Evolutionary conservation across 2,329 filamentous ascomycete species (phyloP), one percentile per base, ranked within the genome.

Genomic region (Fusarium denticulatum): DNA sequence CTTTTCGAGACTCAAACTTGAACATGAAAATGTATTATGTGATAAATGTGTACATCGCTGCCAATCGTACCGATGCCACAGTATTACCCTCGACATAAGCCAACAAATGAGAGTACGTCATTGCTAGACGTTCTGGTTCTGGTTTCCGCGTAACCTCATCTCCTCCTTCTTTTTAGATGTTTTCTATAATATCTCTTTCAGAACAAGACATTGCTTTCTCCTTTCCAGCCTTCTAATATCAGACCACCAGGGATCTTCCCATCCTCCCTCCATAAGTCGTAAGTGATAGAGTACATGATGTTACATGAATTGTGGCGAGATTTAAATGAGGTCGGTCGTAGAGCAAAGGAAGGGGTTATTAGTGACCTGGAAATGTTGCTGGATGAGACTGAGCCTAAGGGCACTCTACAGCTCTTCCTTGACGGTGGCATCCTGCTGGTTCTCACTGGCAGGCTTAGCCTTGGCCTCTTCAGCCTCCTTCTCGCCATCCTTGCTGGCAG

Each of bases 381-480:
- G 42, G 20, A 28, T 30, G 36, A 24, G 42, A 39, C 24, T 28
- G 37, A 20, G 55, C 34, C 22, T 62, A 36, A 34, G 15, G 34
- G 28, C 26, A 49, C 43, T 64, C 78, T 79, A 84, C 60, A 83
- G 76, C 77, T 84, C 81, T 39, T 84, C 82, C 67, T 80, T 82
- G 52, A 75, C 79, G 20, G 85, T 88, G 34, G 90, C 89, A 78
- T 91, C 89, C 73, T 89, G 88, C 73, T 89, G 88, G 67, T 86
- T 86, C 75, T 92, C 90, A 75, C 89, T 91, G 5, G 88, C 90
- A 39, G 90, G 90, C 83, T 91, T 91, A 46, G 89, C 87, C 75
- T 86, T 83, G 73, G 83, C 84, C 73, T 84, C 84, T 77, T 89
- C 87, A 20, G 86, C 83, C 79, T 89, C 89, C 77, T 86, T 88